Evolutionary conservation across 164 flowering plant genomes (phyloP).

Genomic region (Chimonanthus praecox): DNA sequence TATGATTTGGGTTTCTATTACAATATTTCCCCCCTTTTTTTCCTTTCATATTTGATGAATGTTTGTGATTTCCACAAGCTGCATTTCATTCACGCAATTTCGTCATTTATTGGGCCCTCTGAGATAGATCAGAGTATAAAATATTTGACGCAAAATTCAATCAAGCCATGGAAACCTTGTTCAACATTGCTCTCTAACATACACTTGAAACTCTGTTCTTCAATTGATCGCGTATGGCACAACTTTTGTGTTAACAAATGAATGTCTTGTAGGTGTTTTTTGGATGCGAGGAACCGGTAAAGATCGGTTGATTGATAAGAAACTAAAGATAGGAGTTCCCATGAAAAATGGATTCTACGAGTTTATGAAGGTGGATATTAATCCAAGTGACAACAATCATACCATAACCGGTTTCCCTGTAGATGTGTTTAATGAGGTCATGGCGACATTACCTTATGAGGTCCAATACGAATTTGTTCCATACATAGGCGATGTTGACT

Average conservation of each 20-base stretch:
- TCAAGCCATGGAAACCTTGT: background rate
- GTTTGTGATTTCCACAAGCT: background rate
- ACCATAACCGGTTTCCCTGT: background rate
- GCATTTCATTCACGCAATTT: too few species aligned
- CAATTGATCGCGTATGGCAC: background rate
- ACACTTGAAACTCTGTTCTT: background rate
- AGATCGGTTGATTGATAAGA: slow-evolving; percentile 4
- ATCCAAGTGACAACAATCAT: background rate
- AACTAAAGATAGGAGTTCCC: slow-evolving; percentile 10
- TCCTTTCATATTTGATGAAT: background rate
- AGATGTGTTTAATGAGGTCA: slow-evolving; percentile 1
- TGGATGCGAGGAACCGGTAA: slow-evolving; percentile 40
- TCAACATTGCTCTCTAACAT: too few species aligned
- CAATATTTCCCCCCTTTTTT: background rate
- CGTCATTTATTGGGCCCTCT: too few species aligned
- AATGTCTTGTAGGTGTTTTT: slow-evolving; percentile 14
- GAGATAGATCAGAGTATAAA: background rate
- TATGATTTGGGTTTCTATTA: background rate
- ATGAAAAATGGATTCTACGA: slow-evolving; percentile 1
- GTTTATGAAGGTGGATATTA: slow-evolving; percentile 1
- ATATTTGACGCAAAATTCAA: background rate
- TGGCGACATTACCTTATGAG: background rate
- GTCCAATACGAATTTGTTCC: slow-evolving; percentile 1
- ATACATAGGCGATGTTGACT: background rate
- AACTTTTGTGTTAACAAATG: background rate